Conservation (phyloP, 2,329 filamentous ascomycete species). For the Fusarium fracticaudum region DNA sequence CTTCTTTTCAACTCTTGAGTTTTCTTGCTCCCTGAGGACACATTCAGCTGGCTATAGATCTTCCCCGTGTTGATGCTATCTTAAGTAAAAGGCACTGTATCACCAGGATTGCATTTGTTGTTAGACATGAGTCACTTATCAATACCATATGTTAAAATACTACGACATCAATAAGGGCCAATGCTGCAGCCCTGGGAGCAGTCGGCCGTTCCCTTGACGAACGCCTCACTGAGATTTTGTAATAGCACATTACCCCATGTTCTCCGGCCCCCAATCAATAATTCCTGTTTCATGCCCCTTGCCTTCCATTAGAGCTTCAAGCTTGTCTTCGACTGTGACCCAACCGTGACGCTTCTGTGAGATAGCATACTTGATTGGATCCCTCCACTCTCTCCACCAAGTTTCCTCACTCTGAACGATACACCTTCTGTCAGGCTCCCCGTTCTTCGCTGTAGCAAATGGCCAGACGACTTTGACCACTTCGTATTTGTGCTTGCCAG, state of each 20-base stretch:
- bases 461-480: slow-evolving; percentile 67
- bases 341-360: slow-evolving; percentile 52
- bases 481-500: slow-evolving; percentile 64
- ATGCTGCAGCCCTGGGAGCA: background rate
- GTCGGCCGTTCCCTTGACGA: background rate
- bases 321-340: slow-evolving; percentile 63
- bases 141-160: background rate
- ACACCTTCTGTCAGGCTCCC: slow-evolving; percentile 55
- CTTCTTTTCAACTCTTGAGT: too few relatives aligned
- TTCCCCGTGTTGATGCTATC: background rate
- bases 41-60: background rate
- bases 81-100: background rate
- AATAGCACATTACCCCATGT: background rate
- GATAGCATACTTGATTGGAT: slow-evolving; percentile 55
- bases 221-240: background rate
- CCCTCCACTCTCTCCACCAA: slow-evolving; percentile 60
- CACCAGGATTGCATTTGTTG: background rate
- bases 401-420: slow-evolving; percentile 65
- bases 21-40: background rate
- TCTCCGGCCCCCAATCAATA: slow-evolving; percentile 58
- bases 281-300: slow-evolving; percentile 49
- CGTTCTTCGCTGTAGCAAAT: slow-evolving; percentile 60
- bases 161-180: background rate
- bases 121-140: background rate
- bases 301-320: slow-evolving; percentile 63